Conservation (phyloP, 2,329 filamentous ascomycete genomes). For the Cryoendolithus antarcticus region DNA sequence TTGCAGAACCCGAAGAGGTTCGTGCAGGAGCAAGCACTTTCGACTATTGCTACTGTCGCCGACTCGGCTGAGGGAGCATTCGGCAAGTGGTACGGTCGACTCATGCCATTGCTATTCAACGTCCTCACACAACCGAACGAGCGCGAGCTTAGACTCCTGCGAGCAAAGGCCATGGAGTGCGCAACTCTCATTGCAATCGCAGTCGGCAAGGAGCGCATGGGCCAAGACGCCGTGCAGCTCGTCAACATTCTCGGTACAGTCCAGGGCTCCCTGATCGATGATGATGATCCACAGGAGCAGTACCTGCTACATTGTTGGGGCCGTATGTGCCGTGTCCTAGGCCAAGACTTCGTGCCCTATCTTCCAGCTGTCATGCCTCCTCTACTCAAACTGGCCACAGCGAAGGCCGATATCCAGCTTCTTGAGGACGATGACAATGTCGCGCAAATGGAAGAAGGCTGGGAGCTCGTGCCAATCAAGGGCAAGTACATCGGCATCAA, state of each 20-base stretch:
- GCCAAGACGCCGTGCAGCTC: slow-evolving; percentile 71
- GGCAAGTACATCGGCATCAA: slow-evolving; percentile 98
- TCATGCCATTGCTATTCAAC: slow-evolving; percentile 90
- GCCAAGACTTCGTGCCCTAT: slow-evolving; percentile 82
- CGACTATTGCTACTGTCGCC: slow-evolving; percentile 94
- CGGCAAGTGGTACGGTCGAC: slow-evolving; percentile 82
- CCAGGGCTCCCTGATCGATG: slow-evolving; percentile 72
- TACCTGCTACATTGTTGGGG: slow-evolving; percentile 99
- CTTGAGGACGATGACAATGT: slow-evolving; percentile 92
- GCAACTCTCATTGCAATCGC: slow-evolving; percentile 91
- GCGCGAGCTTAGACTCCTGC: slow-evolving; percentile 80
- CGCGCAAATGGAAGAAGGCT: slow-evolving; percentile 73
- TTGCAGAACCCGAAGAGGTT: slow-evolving; percentile 88
- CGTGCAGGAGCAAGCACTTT: slow-evolving; percentile 93
- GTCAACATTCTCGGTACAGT: slow-evolving; percentile 81
- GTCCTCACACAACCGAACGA: slow-evolving; percentile 82
- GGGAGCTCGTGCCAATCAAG: slow-evolving; percentile 93
- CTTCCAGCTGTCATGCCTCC: slow-evolving; percentile 89
- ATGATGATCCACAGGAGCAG: slow-evolving; percentile 90
- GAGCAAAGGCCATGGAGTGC: slow-evolving; percentile 98
- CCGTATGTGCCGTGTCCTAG: slow-evolving; percentile 92
- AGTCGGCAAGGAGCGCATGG: slow-evolving; percentile 86
- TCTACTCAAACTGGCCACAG: slow-evolving; percentile 75
- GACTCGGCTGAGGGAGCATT: slow-evolving; percentile 95
- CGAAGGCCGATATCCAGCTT: slow-evolving; percentile 94